Conservation (phyloP, 1,284 basidiomycete species). For the Trichosporon ovoides region DNA sequence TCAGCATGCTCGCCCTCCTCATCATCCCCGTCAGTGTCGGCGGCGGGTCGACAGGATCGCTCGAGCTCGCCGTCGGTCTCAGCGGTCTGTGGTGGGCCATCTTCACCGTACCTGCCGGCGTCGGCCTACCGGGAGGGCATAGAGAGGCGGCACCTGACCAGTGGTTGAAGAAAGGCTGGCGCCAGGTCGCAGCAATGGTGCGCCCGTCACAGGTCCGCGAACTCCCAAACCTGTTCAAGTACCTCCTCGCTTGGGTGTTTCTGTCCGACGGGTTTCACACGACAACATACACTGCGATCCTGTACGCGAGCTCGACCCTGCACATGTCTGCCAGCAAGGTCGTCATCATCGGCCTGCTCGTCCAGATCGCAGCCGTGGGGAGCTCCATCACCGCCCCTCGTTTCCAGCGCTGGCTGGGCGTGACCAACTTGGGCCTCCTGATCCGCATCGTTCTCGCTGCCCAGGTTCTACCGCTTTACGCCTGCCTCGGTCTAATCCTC, state of each 20-base stretch:
- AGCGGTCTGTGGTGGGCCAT: conserved; percentile 80
- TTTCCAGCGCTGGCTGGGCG: conserved; percentile 50
- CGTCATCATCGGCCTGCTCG: conserved; percentile 48
- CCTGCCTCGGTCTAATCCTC: conserved; percentile 69
- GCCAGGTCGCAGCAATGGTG: conserved; percentile 56
- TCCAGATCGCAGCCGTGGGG: conserved; percentile 45
- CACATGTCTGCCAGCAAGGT: conserved; percentile 50
- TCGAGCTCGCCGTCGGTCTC: conserved; percentile 70
- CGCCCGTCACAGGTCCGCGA: conserved; percentile 62
- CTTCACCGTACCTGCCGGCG: conserved; percentile 66
- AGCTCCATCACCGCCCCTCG: conserved; percentile 41
- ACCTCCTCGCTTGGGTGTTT: conserved; percentile 83
- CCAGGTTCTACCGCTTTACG: conserved; percentile 69
- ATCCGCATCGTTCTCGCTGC: conserved; percentile 62
- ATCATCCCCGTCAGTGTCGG: conserved; percentile 65
- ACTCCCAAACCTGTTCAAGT: conserved; percentile 76
- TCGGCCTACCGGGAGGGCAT: conserved; percentile 58
- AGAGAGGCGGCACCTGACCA: conserved; percentile 17
- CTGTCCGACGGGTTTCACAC: conserved; percentile 62
- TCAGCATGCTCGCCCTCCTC: conserved; percentile 66
- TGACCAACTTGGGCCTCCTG: conserved; percentile 65
- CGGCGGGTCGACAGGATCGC: conserved; percentile 64
- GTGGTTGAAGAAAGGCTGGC: conserved; percentile 36
- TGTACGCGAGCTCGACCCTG: conserved; percentile 46
- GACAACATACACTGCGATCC: conserved; percentile 42